Evolutionary conservation across 371 early-diverging fungal species (phyloP).

Genomic region (Mortierella sp.): DNA sequence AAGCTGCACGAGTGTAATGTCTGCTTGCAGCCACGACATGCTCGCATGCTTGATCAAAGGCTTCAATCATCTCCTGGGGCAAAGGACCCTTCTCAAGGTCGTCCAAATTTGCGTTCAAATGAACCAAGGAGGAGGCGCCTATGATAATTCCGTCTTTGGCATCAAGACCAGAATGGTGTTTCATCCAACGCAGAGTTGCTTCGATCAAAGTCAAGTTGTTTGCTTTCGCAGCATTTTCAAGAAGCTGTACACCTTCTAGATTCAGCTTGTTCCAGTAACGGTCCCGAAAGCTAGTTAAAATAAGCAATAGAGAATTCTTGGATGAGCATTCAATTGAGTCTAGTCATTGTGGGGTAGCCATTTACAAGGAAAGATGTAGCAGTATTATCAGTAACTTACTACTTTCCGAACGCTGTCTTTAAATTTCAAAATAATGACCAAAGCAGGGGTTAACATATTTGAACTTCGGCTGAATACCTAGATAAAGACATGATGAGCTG

Average conservation of each 20-base stretch:
- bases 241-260: slow-evolving; percentile 63
- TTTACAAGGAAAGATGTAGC: too few relatives aligned
- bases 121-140: slow-evolving; percentile 68
- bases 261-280: slow-evolving; percentile 69
- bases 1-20: too few relatives aligned
- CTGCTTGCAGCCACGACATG: too few relatives aligned
- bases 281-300: slow-evolving; percentile 58
- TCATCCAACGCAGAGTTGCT: slow-evolving; percentile 71
- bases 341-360: too few relatives aligned
- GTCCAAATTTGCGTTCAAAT: slow-evolving; percentile 61
- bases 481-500: not conserved
- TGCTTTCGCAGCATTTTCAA: slow-evolving; percentile 54
- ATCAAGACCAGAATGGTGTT: slow-evolving; percentile 70
- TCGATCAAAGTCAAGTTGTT: slow-evolving; percentile 60
- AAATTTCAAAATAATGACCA: not conserved
- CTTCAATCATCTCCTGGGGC: slow-evolving; percentile 63
- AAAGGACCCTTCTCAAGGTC: slow-evolving; percentile 67
- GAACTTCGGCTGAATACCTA: not conserved
- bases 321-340: too few relatives aligned
- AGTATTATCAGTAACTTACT: slow-evolving; percentile 7
- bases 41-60: not conserved
- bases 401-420: not conserved
- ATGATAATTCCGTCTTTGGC: slow-evolving; percentile 65
- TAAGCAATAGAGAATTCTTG: too few relatives aligned
- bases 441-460: not conserved